Evolutionary conservation across 1,139 yeast species (phyloP), one percentile per base, ranked within the genome.

Genomic region (Geotrichum klebahnii): DNA sequence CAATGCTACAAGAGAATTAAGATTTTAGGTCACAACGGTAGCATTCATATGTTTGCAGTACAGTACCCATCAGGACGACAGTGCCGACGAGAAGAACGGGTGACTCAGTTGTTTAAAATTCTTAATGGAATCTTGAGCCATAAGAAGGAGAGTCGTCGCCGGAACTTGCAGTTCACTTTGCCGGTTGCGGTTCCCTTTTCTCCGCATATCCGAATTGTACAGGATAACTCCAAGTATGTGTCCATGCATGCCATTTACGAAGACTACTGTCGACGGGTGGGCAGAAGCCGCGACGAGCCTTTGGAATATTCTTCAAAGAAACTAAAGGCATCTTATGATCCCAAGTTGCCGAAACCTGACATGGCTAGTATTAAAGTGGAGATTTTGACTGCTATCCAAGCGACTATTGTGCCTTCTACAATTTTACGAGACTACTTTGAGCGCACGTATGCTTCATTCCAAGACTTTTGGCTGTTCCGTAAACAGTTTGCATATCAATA

Each of bases 61-160:
- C 98, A 94, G 70, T 90, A 86, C 68, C 98, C 99, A 3, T 96
- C 98, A 16, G 97, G 96, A 9, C 81, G 98, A 60, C 97, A 92
- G 62, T 88, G 96, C 61, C 84, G 98, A 63, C 81, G 98, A 52
- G 99, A 94, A 66, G 99, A 94, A 64, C 78, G 96, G 46, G 84
- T 92, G 53, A 85, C 88, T 74, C 98, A 92, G 67, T 70, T 94
- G 58, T 90, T 88, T 76, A 78, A 96, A 59, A 79, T 92, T 44
- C 81, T 94, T 69, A 88, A 88, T 65, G 90, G 86, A 57, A 82
- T 86, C 4, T 72, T 94, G 50, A 74, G 84, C 0, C 80, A 85
- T 60, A 84, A 85, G 63, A 95, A 88, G 39, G 96, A 92, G 67
- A 80, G 95, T 1, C 81, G 97, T 59, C 81, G 90, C 51, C 81